These are phyloP conservation scores for Tinospora cordifolia DNA, from an alignment of 164 flowering plant genomes.

Conservation along the genomic window DNA sequence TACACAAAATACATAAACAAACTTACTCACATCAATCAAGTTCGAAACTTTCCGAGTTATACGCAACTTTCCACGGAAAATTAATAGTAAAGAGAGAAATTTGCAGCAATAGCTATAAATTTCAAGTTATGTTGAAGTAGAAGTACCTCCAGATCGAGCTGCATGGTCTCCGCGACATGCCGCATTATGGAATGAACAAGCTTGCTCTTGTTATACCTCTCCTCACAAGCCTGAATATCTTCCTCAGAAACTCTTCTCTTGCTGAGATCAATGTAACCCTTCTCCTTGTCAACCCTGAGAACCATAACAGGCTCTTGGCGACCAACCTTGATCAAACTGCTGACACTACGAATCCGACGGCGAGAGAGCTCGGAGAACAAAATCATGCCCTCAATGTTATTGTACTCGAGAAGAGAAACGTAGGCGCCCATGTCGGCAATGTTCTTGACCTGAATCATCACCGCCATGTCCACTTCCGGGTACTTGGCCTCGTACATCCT, in stretches of 20 bases:
- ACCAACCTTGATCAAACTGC: slow-evolving; percentile 80
- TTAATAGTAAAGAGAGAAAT: neutral
- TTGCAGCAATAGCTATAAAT: neutral
- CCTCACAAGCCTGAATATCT: slow-evolving; percentile 81
- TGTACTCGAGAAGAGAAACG: slow-evolving; percentile 87
- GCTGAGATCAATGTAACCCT: slow-evolving; percentile 85
- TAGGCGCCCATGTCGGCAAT: slow-evolving; percentile 95
- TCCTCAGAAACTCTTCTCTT: slow-evolving; percentile 85
- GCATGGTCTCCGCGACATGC: slow-evolving; percentile 85
- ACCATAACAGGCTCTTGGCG: slow-evolving; percentile 98
- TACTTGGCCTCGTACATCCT: slow-evolving; percentile 88
- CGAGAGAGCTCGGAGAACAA: slow-evolving; percentile 92
- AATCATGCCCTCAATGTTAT: slow-evolving; percentile 96
- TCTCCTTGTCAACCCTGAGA: slow-evolving; percentile 80
- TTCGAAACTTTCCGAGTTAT: neutral
- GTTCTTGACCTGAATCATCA: slow-evolving; percentile 90
- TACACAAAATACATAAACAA: too few species aligned
- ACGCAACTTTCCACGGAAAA: neutral
- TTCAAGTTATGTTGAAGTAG: neutral
- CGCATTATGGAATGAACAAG: slow-evolving; percentile 95
- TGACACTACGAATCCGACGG: slow-evolving; percentile 84
- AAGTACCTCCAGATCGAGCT: slow-evolving; percentile 68
- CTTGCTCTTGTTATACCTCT: slow-evolving; percentile 92
- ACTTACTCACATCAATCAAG: neutral
- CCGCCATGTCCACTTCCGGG: slow-evolving; percentile 89